These are phyloP conservation scores for Parietichytrium sp. DNA, from an alignment of 108 stramenopile species.

Conservation along the genomic window DNA sequence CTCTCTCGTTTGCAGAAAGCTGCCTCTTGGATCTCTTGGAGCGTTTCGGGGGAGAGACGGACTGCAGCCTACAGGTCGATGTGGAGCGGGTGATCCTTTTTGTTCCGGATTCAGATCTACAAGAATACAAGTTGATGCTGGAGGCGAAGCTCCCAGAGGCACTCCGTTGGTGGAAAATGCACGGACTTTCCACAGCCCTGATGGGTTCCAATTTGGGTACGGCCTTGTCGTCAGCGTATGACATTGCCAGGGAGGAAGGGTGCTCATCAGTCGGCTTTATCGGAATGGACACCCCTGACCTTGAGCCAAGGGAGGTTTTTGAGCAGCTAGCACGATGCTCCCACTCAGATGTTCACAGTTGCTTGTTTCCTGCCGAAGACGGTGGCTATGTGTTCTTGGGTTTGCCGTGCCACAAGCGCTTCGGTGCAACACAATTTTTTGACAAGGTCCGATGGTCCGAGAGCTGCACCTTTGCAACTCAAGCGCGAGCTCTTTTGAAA, in stretches of 20 bases:
- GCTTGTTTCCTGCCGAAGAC: background rate
- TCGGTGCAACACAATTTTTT: too few relatives aligned
- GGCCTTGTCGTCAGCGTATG: too few relatives aligned
- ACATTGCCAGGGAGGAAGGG: background rate
- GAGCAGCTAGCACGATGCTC: background rate
- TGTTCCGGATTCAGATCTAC: background rate
- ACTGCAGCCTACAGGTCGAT: background rate
- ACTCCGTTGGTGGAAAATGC: background rate
- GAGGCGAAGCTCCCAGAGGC: background rate
- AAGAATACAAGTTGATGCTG: background rate
- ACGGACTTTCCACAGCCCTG: background rate
- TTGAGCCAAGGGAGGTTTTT: background rate
- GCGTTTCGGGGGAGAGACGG: background rate
- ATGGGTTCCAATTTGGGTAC: background rate
- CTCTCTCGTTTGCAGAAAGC: background rate
- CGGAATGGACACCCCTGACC: slow-evolving; percentile 31
- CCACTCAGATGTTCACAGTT: too few relatives aligned
- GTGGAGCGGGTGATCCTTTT: background rate
- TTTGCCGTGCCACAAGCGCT: too few relatives aligned
- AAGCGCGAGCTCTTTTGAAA: too few relatives aligned
- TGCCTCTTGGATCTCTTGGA: background rate
- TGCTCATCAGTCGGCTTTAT: background rate
- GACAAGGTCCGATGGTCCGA: too few relatives aligned
- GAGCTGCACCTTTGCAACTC: too few relatives aligned
- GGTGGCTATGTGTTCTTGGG: background rate